Evolutionary conservation across 176 grass and related monocot genomes (phyloP), one percentile per base, ranked within the genome.

Genomic region (Lolium rigidum): DNA sequence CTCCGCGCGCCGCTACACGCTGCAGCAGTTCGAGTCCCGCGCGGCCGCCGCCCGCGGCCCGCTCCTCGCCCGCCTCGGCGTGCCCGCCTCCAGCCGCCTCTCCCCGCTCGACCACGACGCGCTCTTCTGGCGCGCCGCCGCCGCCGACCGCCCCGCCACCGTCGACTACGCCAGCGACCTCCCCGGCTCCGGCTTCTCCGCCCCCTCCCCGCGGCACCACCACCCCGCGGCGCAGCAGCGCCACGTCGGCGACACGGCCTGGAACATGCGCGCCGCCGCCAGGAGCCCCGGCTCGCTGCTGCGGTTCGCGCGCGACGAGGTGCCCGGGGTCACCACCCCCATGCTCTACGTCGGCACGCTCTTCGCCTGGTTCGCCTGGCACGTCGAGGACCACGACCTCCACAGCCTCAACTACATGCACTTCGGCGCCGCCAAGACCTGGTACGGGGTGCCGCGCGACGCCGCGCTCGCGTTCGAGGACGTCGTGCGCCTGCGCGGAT

Each of bases 321-420:
- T 99, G 61, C 87, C 86, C 7, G 97, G 94, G 10, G 92, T 99
- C 65, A 99, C 90, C 28, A 87, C 97, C 8, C 97, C 97, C 10
- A 94, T 99, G 89, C 84, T 96, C 14, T 95, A 99, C 79, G 87
- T 99, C 47, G 94, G 73, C 67, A 94, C 92, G 90, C 83, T 94
- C 88, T 99, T 99, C 84, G 94, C 92, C 52, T 99, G 97, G 97
- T 99, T 94, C 88, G 94, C 97, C 1, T 99, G 97, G 97, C 92
- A 95, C 85, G 90, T 96, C 21, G 92, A 99, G 87, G 94, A 99
- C 88, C 97, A 99, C 78, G 92, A 99, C 70, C 82, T 99, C 46
- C 94, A 99, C 44, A 94, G 94, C 81, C 56, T 99, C 64, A 95
- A 99, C 80, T 99, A 99, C 88, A 62, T 99, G 85, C 97, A 99